phyloP scores from a whole-genome alignment of 2,329 filamentous ascomycete species.

The Trichophyton mentagrophytes region DNA sequence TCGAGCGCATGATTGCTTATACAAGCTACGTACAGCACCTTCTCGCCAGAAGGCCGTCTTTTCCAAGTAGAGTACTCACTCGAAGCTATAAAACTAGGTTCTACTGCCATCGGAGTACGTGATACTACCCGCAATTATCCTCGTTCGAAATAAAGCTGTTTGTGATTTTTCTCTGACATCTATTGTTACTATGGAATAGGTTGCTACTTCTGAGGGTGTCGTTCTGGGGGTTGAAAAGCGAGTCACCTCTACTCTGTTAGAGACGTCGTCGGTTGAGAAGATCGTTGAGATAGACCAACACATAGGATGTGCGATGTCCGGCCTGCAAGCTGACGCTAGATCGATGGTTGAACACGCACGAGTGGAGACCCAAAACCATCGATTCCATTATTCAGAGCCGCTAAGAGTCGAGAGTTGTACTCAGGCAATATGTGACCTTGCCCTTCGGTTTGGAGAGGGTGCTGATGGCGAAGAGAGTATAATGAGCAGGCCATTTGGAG shows the following conservation, averaged over 20 bases:
- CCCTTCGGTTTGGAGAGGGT: conserved; percentile 89
- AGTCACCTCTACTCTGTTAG: conserved; percentile 91
- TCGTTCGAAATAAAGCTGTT: not conserved
- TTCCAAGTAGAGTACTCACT: conserved; percentile 99
- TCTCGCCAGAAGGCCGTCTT: conserved; percentile 97
- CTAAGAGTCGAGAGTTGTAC: conserved; percentile 95
- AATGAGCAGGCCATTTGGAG: conserved; percentile 95
- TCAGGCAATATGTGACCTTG: conserved; percentile 95
- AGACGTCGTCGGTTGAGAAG: conserved; percentile 97
- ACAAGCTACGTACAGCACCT: conserved; percentile 54
- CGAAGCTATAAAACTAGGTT: conserved; percentile 98
- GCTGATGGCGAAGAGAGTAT: conserved; percentile 97
- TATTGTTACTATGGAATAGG: conserved; percentile 27
- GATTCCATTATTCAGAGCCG: conserved; percentile 95
- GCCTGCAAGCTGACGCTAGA: conserved; percentile 90
- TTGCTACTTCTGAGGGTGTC: conserved; percentile 88
- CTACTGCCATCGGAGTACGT: conserved; percentile 83
- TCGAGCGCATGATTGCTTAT: conserved; percentile 16
- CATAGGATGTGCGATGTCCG: conserved; percentile 98
- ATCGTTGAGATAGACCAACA: conserved; percentile 99
- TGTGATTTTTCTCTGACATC: conserved; percentile 3
- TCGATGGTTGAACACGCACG: conserved; percentile 98
- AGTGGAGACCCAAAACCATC: conserved; percentile 92
- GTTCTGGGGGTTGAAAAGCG: conserved; percentile 98
- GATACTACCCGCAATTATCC: not conserved